Base-by-base conservation (phyloP, 108 stramenopile genomes). In the Pseudonitzschia multistriata region DNA sequence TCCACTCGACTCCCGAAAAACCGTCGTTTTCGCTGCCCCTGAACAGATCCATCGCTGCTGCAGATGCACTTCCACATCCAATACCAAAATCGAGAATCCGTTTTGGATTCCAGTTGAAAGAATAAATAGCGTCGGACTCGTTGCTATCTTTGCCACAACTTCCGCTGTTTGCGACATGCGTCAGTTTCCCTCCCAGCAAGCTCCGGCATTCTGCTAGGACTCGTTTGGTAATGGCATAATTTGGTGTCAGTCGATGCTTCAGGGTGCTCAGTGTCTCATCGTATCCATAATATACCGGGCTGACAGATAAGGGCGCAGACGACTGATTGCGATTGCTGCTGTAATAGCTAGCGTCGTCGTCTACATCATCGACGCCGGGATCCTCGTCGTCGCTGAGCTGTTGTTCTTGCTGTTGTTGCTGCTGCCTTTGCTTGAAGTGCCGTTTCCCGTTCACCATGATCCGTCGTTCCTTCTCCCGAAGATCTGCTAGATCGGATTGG, bases 1-100 rank as follows among this genome's bases (percentile, higher is more conserved):
- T 70, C 92, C 92, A 93, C 48, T 93, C 86, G 33, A 93, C 78
- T 34, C 27, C 21, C 27, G 59, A 14, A 11, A 11, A 7, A 5
- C 2, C 68, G 19, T 35, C 33, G 17, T 59, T 14, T 31, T 15
- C 13, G 62, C 62, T 45, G 36, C 60, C 78, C 28, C 74, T 74
- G 65, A 85, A 93, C 0, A 90, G 68, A 68, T 90, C 82, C 53
- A 93, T 50, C 3, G 87, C 87, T 33, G 91, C 88, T 0, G 85
- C 85, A 29, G 85, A 82, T 2, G 88, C 83, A 57, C 81, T 81
- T 39, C 89, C 92, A 49, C 81, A 81, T 31, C 92, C 92, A 25
- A 83, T 85, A 0, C 92, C 88, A 74, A 88, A 87, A 69, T 90
- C 89, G 11, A 90, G 31, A 34, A 93, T 66, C 13, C 88, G 78